Conservation (phyloP, 345 rosid genomes). For the Salix viminalis region DNA sequence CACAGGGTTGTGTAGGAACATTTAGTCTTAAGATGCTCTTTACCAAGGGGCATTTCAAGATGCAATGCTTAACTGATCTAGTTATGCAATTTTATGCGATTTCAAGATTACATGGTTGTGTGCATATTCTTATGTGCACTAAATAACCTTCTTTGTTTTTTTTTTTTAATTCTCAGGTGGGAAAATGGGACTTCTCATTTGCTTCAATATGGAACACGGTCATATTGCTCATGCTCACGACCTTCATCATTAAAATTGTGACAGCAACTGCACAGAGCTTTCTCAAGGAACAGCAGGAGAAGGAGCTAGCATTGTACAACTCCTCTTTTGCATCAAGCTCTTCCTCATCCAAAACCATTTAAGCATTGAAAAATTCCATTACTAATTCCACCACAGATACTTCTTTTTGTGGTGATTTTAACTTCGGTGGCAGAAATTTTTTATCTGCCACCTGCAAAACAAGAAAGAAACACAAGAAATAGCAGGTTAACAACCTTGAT, state of each 20-base stretch:
- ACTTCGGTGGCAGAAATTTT: slow-evolving; percentile 7
- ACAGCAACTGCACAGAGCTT: slow-evolving; percentile 71
- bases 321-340: neutral
- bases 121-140: neutral
- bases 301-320: slow-evolving; percentile 30
- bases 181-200: slow-evolving; percentile 78
- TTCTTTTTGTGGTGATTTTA: neutral
- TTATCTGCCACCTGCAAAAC: slow-evolving; percentile 9
- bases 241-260: slow-evolving; percentile 73
- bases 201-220: slow-evolving; percentile 77
- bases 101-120: neutral
- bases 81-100: neutral
- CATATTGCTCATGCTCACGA: slow-evolving; percentile 91
- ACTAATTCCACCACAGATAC: neutral
- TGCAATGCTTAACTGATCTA: neutral
- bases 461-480: neutral
- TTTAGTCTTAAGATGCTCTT: neutral
- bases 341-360: neutral
- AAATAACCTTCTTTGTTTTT: neutral
- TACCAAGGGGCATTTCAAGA: neutral
- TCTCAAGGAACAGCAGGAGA: slow-evolving; percentile 68
- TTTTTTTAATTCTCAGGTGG: slow-evolving; percentile 36
- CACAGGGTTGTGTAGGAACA: neutral
- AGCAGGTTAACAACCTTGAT: neutral
- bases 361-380: neutral